These are phyloP conservation scores for Clarireedia paspali DNA, from an alignment of 2,329 filamentous ascomycete species.

Conservation along the genomic window DNA sequence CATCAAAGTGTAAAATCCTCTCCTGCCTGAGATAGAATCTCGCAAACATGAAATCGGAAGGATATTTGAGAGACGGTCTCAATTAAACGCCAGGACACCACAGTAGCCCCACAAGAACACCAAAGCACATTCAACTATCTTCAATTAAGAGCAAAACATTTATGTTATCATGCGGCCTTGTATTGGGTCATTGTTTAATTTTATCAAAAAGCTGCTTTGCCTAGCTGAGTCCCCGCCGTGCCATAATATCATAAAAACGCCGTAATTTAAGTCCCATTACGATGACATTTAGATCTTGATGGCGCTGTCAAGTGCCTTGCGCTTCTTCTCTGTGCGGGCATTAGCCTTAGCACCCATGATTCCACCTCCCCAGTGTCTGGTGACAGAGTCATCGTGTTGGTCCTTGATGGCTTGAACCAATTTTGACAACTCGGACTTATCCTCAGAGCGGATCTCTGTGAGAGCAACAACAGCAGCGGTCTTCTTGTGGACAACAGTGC, in stretches of 20 bases:
- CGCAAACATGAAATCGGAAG: too few relatives aligned
- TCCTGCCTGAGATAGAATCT: too few relatives aligned
- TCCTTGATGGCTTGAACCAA: constrained; percentile 95
- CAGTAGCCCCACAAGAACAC: background rate
- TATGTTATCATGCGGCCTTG: constrained; percentile 30
- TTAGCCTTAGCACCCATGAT: constrained; percentile 98
- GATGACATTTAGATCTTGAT: constrained; percentile 81
- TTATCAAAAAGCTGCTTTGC: constrained; percentile 12
- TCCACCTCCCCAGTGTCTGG: constrained; percentile 97
- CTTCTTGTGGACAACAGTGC: constrained; percentile 99
- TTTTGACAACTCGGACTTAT: constrained; percentile 98
- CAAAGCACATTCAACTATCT: background rate
- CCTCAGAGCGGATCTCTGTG: constrained; percentile 94
- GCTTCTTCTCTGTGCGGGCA: constrained; percentile 56
- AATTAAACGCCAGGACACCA: background rate
- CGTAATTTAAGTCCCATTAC: constrained; percentile 18
- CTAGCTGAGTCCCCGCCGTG: constrained; percentile 28
- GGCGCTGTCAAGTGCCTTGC: constrained; percentile 84
- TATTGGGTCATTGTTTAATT: constrained; percentile 20
- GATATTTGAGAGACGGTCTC: too few relatives aligned
- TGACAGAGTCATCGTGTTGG: constrained; percentile 87
- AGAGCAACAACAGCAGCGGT: constrained; percentile 92
- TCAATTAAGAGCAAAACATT: background rate
- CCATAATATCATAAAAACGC: constrained; percentile 31
- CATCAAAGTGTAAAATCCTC: too few relatives aligned